Evolutionary conservation across 2,329 filamentous ascomycete genomes (phyloP).

Genomic region (Seiridium unicorne): DNA sequence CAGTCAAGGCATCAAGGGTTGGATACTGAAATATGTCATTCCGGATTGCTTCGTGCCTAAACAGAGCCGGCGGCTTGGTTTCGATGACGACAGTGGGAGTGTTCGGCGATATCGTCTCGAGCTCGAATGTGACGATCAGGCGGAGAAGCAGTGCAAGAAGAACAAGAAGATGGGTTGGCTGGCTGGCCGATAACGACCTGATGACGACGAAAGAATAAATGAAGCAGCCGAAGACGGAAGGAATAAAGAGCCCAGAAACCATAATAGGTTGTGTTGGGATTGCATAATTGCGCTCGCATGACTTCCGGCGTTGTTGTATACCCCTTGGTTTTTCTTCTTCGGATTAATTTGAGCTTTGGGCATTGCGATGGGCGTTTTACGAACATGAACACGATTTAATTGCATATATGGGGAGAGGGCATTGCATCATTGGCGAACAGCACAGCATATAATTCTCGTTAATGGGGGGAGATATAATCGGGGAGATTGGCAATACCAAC

Average conservation of each 20-base stretch:
- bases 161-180: slow-evolving; percentile 27
- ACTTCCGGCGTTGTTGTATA: slow-evolving; percentile 24
- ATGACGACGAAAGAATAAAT: too few relatives aligned
- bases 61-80: slow-evolving; percentile 46
- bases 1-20: slow-evolving; percentile 57
- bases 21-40: slow-evolving; percentile 55
- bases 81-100: slow-evolving; percentile 62
- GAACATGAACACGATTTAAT: not conserved
- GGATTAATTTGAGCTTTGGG: not conserved
- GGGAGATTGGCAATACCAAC: slow-evolving; percentile 3
- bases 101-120: slow-evolving; percentile 62
- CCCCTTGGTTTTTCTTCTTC: slow-evolving; percentile 18
- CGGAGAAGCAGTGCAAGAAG: slow-evolving; percentile 15
- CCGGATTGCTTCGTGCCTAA: slow-evolving; percentile 60
- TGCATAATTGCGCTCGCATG: slow-evolving; percentile 14
- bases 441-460: not conserved
- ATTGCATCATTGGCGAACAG: not conserved
- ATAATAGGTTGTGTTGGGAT: slow-evolving; percentile 1
- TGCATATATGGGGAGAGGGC: not conserved
- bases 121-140: slow-evolving; percentile 45
- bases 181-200: slow-evolving; percentile 13
- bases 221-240: too few relatives aligned
- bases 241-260: too few relatives aligned
- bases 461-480: not conserved
- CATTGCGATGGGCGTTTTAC: not conserved